Evolutionary conservation across 1,284 basidiomycete genomes (phyloP).

Genomic region (Anthracocystis walkeri): DNA sequence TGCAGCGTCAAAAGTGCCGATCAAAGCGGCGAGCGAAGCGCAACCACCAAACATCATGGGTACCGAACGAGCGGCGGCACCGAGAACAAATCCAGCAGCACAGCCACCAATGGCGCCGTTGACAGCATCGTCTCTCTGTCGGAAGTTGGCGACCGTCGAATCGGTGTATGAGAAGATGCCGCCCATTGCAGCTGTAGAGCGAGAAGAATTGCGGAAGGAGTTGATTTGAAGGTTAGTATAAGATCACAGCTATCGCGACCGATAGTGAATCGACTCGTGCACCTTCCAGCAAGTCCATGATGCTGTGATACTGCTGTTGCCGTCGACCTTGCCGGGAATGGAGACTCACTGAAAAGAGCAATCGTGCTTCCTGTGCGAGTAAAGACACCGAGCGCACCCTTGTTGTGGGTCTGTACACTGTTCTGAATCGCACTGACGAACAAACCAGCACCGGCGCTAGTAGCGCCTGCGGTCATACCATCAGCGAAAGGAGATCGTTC

Average conservation of each 20-base stretch:
- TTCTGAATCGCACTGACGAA: constrained; percentile 67
- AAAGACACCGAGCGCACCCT: constrained; percentile 87
- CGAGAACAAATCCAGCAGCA: constrained; percentile 90
- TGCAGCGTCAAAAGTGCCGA: constrained; percentile 86
- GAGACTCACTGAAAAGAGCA: constrained; percentile 76
- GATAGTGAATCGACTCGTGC: no score
- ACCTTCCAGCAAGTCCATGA: no score
- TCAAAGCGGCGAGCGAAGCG: constrained; percentile 80
- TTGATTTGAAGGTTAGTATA: not conserved
- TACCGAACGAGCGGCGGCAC: constrained; percentile 84
- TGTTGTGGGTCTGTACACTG: constrained; percentile 74
- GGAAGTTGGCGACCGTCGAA: constrained; percentile 81
- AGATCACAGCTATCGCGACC: not conserved
- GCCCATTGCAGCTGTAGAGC: constrained; percentile 80
- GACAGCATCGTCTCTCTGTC: constrained; percentile 82
- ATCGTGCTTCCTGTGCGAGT: constrained; percentile 83
- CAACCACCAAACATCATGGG: constrained; percentile 86
- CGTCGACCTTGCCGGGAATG: not conserved
- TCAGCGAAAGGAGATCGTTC: constrained; percentile 53
- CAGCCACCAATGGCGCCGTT: constrained; percentile 90
- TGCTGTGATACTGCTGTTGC: no score
- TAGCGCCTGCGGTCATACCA: constrained; percentile 56
- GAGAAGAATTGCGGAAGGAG: constrained; percentile 4
- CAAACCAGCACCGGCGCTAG: constrained; percentile 58
- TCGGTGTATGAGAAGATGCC: constrained; percentile 87